Evolutionary conservation across 2,329 filamentous ascomycete species (phyloP).

Genomic region (Claviceps maximensis): DNA sequence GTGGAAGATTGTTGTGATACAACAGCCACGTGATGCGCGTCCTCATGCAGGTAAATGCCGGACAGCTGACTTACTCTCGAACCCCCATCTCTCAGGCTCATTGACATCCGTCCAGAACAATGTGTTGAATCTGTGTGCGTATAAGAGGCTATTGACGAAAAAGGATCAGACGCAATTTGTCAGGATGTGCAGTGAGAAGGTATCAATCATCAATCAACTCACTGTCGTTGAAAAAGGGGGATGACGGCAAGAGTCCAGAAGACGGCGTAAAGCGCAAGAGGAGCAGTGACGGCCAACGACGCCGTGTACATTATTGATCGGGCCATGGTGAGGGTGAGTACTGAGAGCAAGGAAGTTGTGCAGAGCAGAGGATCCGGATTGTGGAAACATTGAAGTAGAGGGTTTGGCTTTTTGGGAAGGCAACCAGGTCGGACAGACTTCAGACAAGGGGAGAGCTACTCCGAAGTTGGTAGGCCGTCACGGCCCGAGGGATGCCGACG

Average conservation of each 20-base stretch:
- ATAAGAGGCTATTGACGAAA: conserved; percentile 50
- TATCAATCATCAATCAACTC: conserved; percentile 20
- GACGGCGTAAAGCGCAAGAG: conserved; percentile 51
- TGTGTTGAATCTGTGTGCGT: conserved; percentile 68
- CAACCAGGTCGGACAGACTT: no score
- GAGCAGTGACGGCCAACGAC: conserved; percentile 30
- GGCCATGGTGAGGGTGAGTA: not conserved
- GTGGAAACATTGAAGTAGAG: no score
- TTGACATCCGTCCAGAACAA: conserved; percentile 60
- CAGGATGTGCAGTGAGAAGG: not conserved
- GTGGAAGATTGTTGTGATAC: not conserved
- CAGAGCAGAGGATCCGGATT: no score
- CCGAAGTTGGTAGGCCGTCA: no score
- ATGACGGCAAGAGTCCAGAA: conserved; percentile 54
- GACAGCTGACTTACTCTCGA: conserved; percentile 48
- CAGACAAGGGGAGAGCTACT: no score
- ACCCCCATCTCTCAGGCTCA: conserved; percentile 71
- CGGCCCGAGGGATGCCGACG: no score
- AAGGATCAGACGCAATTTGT: not conserved
- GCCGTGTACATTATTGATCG: conserved; percentile 20
- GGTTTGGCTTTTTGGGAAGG: no score
- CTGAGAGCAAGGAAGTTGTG: not conserved
- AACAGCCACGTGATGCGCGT: not conserved
- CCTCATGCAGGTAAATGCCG: not conserved
- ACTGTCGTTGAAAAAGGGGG: conserved; percentile 71